Percentiles rank a stretch among this genome's conserved stretches.
phyloP scores from a whole-genome alignment of 2,329 filamentous ascomycete species.

The Ceratocystis diversiconidia region DNA sequence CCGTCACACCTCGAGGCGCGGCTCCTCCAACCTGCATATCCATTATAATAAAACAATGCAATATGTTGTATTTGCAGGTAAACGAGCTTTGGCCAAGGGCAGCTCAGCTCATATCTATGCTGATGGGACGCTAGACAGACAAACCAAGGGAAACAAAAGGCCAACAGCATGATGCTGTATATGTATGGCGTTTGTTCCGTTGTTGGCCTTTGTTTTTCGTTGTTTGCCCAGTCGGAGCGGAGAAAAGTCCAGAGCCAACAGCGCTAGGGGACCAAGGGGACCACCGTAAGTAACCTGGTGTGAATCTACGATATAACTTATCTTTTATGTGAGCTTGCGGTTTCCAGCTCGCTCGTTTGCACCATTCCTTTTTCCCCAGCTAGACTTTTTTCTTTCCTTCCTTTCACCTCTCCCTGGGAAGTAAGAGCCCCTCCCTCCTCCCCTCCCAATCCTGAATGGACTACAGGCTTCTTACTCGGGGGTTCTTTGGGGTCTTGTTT shows the following conservation, averaged over 20 bases:
- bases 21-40: neutral
- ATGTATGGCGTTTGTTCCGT: too few species aligned
- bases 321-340: neutral
- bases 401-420: neutral
- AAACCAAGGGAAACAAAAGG: neutral
- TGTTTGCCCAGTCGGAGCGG: neutral
- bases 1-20: neutral
- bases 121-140: neutral
- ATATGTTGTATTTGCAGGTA: neutral
- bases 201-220: neutral
- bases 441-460: neutral
- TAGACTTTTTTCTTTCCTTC: neutral
- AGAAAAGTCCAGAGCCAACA: too few species aligned
- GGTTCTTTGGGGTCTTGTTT: neutral
- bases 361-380: neutral
- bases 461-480: neutral
- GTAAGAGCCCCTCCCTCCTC: neutral
- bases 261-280: too few species aligned
- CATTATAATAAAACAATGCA: neutral
- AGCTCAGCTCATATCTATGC: neutral
- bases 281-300: neutral
- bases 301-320: neutral
- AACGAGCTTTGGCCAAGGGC: neutral
- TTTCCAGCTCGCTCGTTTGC: neutral
- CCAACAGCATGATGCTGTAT: neutral